Evolutionary conservation across 2,329 filamentous ascomycete genomes (phyloP).

Genomic region (Diaporthe sp.): DNA sequence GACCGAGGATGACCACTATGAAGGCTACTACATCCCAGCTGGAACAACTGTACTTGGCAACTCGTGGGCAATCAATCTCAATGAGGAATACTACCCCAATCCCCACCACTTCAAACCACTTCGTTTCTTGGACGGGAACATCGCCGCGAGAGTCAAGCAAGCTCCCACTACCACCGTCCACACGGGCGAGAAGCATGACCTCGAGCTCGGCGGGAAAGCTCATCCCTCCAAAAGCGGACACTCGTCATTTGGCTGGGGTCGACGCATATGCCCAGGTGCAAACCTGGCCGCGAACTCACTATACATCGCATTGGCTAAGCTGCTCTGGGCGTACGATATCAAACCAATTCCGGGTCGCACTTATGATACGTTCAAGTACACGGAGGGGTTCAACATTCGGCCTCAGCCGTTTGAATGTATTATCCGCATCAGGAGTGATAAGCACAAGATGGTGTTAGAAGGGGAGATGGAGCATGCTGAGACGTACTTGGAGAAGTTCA

Average conservation of each 20-base stretch:
- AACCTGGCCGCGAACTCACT: slow-evolving; percentile 43
- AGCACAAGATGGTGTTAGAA: slow-evolving; percentile 41
- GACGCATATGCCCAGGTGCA: slow-evolving; percentile 52
- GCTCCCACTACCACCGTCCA: neutral
- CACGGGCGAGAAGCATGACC: slow-evolving; percentile 3
- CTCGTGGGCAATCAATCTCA: slow-evolving; percentile 49
- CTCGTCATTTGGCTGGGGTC: slow-evolving; percentile 61
- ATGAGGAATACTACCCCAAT: slow-evolving; percentile 43
- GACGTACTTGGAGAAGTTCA: slow-evolving; percentile 42
- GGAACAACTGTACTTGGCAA: slow-evolving; percentile 58
- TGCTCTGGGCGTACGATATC: slow-evolving; percentile 62
- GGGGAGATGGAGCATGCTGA: slow-evolving; percentile 39
- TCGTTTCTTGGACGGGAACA: slow-evolving; percentile 41
- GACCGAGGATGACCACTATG: slow-evolving; percentile 62
- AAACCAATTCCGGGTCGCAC: slow-evolving; percentile 35
- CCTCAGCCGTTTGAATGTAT: slow-evolving; percentile 43
- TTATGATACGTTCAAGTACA: slow-evolving; percentile 45
- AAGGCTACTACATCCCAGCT: slow-evolving; percentile 62
- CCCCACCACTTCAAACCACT: slow-evolving; percentile 44
- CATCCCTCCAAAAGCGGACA: slow-evolving; percentile 50
- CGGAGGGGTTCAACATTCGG: slow-evolving; percentile 45
- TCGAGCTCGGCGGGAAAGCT: slow-evolving; percentile 31
- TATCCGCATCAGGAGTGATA: slow-evolving; percentile 41
- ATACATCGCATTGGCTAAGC: slow-evolving; percentile 50
- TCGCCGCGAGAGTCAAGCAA: slow-evolving; percentile 36